Evolutionary conservation across 2,329 filamentous ascomycete species (phyloP), one percentile per base, ranked within the genome.

Genomic region (Cryphonectria japonica): DNA sequence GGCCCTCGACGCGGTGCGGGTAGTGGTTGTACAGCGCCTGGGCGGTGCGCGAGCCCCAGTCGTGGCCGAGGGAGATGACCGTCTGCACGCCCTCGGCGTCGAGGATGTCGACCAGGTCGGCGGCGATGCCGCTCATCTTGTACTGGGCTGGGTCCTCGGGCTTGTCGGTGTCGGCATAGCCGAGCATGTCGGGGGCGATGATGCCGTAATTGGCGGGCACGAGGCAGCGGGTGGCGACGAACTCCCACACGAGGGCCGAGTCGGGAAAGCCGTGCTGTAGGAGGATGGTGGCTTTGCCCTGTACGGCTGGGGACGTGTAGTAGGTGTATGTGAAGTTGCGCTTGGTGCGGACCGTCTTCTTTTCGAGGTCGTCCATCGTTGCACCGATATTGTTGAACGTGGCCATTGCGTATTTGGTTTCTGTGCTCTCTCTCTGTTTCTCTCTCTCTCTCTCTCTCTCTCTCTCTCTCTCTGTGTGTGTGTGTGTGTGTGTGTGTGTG

Each of bases 201-300:
- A 83, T 78, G 43, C 81, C 79, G 75, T 84, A 66, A 34, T 63
- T 63, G n/a, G 54, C 78, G 4, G 80, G 77, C 8, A 80, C 73
- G n/a, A 81, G 78, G 11, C 86, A 78, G 34, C 80, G 73, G 46
- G 78, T 79, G 26, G 83, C 77, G 26, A 85, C 75, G 41, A 80
- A 78, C 14, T 79, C 75, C 84, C 84, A 87, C 37, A 85, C 77
- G 2, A 78, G 77, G 0, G 84, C 82, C 54, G 79, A 77, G 73
- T 86, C 84, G 6, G 86, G 85, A 74, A 82, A 87, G 70, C 86
- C 86, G 76, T 87, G 86, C 26, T 83, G 76, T 34, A 85, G 79
- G 16, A 85, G 71, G 57, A 84, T 75, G 1, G 81, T 79, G 3
- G 79, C 77, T 70, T 76, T 74, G 66, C 75, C 71, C 54, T 65